Base-by-base conservation (phyloP, 352 stramenopile genomes). In the Aphanomyces stellatus region DNA sequence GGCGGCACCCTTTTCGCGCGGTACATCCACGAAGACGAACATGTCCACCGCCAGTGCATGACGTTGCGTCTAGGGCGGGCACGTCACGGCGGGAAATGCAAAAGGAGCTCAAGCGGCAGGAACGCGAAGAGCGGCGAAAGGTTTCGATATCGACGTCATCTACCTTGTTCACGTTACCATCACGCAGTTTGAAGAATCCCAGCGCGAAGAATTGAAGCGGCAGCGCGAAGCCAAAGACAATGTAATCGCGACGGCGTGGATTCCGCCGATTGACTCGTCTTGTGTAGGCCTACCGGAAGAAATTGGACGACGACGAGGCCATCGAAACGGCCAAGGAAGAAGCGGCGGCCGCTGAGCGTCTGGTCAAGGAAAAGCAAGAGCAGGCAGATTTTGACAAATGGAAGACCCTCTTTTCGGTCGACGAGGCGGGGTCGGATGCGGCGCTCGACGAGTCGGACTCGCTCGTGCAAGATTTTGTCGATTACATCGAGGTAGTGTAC, bases 21-120 rank as follows among this genome's bases (percentile, higher is more conserved):
- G n/a, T n/a, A n/a, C n/a, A n/a, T n/a, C n/a, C n/a, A n/a, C n/a
- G n/a, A n/a, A n/a, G n/a, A n/a, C n/a, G n/a, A n/a, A n/a, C n/a
- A n/a, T n/a, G n/a, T n/a, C n/a, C n/a, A n/a, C n/a, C n/a, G n/a
- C n/a, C n/a, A n/a, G n/a, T n/a, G n/a, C n/a, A n/a, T n/a, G n/a
- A n/a, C n/a, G n/a, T n/a, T n/a, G n/a, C 11, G 37, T 46, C n/a
- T 46, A 46, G 37, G 15, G 35, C 31, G n/a, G 40, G 24, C 8
- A 85, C 88, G 79, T 88, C 76, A 31, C 88, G 87, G 75, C 88
- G 84, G 41, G 84, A 90, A 68, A 66, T 92, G 51, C 76, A 86
- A 62, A 90, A 90, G 75, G 84, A 90, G 51, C 72, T 87, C 7
- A 90, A 90, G 72, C 80, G 78, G 60, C 81, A 77, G 41, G 84